A percentile compares a stretch with the other conserved stretches of the same genome.
phyloP scores from a whole-genome alignment of 495 filamentous ascomycete species.

The Oleoguttula mirabilis region DNA sequence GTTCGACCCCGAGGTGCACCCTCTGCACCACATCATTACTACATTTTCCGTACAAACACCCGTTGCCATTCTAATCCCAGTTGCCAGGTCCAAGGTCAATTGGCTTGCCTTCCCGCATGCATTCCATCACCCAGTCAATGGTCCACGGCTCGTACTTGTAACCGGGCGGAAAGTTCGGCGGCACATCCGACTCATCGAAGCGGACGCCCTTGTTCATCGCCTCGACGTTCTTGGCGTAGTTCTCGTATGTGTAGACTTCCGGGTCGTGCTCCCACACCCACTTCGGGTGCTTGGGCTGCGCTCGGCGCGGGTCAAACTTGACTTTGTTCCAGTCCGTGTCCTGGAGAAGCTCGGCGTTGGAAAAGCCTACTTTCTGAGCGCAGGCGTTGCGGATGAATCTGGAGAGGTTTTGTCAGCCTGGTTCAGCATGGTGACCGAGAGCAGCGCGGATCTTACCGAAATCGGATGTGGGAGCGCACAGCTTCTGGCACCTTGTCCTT shows the following conservation, averaged over 20 bases:
- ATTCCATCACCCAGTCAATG: slow-evolving; percentile 18
- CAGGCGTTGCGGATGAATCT: slow-evolving; percentile 16
- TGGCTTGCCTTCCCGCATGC: slow-evolving; percentile 8
- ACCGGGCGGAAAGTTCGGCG: slow-evolving; percentile 19
- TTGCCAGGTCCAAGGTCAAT: slow-evolving; percentile 13
- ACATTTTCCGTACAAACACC: background rate
- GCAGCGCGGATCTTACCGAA: slow-evolving; percentile 15
- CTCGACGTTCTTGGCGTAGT: slow-evolving; percentile 32
- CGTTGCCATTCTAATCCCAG: too few relatives aligned
- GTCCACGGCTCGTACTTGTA: slow-evolving; percentile 22
- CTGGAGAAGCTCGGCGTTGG: slow-evolving; percentile 44
- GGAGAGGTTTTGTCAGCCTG: background rate
- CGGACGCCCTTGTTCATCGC: slow-evolving; percentile 14
- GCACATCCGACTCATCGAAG: slow-evolving; percentile 13
- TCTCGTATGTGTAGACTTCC: slow-evolving; percentile 46
- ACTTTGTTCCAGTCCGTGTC: slow-evolving; percentile 48
- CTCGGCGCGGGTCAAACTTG: slow-evolving; percentile 44
- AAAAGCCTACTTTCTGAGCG: slow-evolving; percentile 29
- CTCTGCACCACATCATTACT: too few relatives aligned
- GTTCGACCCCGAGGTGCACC: too few relatives aligned
- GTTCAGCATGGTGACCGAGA: slow-evolving; percentile 10
- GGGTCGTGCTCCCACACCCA: slow-evolving; percentile 53
- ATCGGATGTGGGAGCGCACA: slow-evolving; percentile 10
- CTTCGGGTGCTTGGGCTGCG: slow-evolving; percentile 42
- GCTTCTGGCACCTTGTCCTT: slow-evolving; percentile 16